phyloP scores from a whole-genome alignment of 352 stramenopile species.

The Pythium diclinum region DNA sequence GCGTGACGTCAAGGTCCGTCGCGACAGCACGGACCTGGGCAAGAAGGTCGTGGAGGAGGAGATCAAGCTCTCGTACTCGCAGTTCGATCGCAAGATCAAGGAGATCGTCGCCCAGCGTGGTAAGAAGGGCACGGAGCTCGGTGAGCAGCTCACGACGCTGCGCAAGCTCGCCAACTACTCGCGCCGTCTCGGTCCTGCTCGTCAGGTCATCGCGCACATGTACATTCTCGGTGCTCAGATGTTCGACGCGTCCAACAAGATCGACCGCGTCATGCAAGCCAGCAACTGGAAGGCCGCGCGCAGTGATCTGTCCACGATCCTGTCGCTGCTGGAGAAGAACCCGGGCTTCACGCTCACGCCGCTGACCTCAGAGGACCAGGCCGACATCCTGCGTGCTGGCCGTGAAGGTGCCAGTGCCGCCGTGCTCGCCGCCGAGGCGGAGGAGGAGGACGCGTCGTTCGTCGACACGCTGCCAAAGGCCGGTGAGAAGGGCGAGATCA shows the following conservation, averaged over 20 bases:
- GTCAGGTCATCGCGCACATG: slow-evolving; percentile 76
- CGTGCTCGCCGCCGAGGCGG: slow-evolving; percentile 51
- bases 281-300: slow-evolving; percentile 75
- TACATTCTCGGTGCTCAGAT: slow-evolving; percentile 79
- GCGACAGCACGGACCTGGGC: slow-evolving; percentile 36
- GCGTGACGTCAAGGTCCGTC: slow-evolving; percentile 45
- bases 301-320: slow-evolving; percentile 55
- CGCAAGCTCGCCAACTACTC: slow-evolving; percentile 83
- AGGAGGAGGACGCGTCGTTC: slow-evolving; percentile 87
- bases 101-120: slow-evolving; percentile 79
- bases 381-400: slow-evolving; percentile 71
- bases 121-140: slow-evolving; percentile 79
- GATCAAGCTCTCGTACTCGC: slow-evolving; percentile 68
- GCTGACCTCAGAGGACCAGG: slow-evolving; percentile 80
- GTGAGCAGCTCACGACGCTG: slow-evolving; percentile 61
- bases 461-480: slow-evolving; percentile 68
- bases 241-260: slow-evolving; percentile 82
- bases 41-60: slow-evolving; percentile 78
- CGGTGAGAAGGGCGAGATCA: slow-evolving; percentile 79
- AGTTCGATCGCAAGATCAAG: slow-evolving; percentile 86
- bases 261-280: slow-evolving; percentile 83
- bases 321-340: slow-evolving; percentile 83
- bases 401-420: slow-evolving; percentile 64
- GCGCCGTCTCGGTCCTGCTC: slow-evolving; percentile 66
- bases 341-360: slow-evolving; percentile 68